Base-by-base conservation (phyloP, 805 yeast genomes). In the Candida ortonii region DNA sequence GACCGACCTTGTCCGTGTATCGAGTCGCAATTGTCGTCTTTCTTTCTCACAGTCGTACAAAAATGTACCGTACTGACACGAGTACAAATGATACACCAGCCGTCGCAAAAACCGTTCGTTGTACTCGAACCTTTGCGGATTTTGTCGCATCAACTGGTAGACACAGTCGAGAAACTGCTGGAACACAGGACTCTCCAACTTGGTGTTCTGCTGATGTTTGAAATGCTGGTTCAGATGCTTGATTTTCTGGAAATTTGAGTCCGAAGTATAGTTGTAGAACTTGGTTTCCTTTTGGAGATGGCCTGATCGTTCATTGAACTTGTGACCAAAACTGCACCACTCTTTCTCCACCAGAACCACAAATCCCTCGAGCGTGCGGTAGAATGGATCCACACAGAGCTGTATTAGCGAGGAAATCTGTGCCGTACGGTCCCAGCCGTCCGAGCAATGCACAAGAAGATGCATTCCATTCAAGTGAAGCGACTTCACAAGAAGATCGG, bases 361-460 rank as follows among this genome's bases (percentile, higher is more conserved):
- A 52, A 93, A 88, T 3, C 98, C 98, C 38, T 87, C 82, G 3
- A 85, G 45, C 0, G 97, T 89, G 45, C 98, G 70, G 59, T 71
- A 93, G 55, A 76, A 86, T 1, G 97, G 97, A 57, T 93, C 97
- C 7, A 89, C 65, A 52, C 96, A 85, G 5, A 93, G 61, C 59
- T 90, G 90, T 16, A 89, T 76, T 41, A 93, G 63, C 2, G 96
- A 81, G 5, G 88, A 72, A 1, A 89, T 75, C 55, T 93, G 97
- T 0, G 97, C 78, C 0, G 98, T 93, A 38, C 98, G 68, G 55
- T 93, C 98, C 98, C 98, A 93, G 1, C 98, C 98, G 64, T 93
- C 98, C 1, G 97, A 87, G 57, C 98, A 93, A 63, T 93, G 98
- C 6, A 93, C 73, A 7, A 93, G 55, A 4, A 90, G 71, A 56